Evolutionary conservation across 2,329 filamentous ascomycete species (phyloP), one percentile per base, ranked within the genome.

Genomic region (Talaromyces piceae): DNA sequence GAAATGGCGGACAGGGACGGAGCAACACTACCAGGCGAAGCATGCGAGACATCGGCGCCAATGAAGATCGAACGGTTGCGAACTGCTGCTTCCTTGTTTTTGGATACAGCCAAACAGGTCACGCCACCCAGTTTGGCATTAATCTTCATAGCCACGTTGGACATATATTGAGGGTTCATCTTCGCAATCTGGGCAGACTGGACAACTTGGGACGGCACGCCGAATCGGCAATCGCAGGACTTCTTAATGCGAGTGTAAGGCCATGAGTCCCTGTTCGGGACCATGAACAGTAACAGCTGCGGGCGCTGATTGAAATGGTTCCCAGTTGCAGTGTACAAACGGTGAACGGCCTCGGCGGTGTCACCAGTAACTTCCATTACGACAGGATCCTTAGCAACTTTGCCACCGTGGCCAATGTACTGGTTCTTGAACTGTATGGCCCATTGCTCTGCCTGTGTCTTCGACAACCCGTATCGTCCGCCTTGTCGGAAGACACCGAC

Each of bases 61-160:
- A 98, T 85, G 45, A 96, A 82, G 78, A 95, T 86, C 0, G 89
- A 93, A 0, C 56, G 59, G 45, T 67, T 62, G 46, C 67, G 62
- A 20, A 69, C 41, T 11, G 69, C 61, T 61, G 68, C 47, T 56
- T 64, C 31, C 62, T 64, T 41, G 66, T 75, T 48, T 73, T 63
- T 65, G 2, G 71, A 63, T n/a, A 75, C 60, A 2, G 73, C 75
- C 47, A 74, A 68, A 54, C 72, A 83, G 1, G 89, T 96, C 0
- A 81, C 79, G 5, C 93, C 93, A 12, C 93, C 93, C 2, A 98
- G 79, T 73, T 98, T 98, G 3, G 88, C 87, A 61, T 98, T 97
- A 58, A 98, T 83, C 73, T 98, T 98, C 88, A 98, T 93, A 57
- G 83, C 80, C 0, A 98, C 89, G 56, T 98, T 98, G 1, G 88